Conservation (phyloP, 2,329 filamentous ascomycete genomes). For the Alternaria viburni region DNA sequence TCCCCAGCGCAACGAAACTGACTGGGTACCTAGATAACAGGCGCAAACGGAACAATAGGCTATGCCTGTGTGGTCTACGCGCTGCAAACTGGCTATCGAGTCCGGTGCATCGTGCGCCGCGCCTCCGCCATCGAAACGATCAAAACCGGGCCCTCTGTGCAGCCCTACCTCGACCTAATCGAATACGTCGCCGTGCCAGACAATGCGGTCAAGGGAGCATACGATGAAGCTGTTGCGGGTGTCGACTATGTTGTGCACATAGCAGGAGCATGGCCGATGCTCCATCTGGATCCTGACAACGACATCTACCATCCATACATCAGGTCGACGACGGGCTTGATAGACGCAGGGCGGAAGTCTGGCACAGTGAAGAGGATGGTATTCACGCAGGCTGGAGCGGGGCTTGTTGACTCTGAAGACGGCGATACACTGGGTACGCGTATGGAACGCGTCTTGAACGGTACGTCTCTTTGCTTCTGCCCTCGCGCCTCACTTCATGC, state of each 20-base stretch:
- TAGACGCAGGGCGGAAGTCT: conserved; percentile 33
- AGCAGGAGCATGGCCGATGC: conserved; percentile 44
- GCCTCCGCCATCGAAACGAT: conserved; percentile 33
- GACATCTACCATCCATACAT: conserved; percentile 44
- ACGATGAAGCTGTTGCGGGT: conserved; percentile 34
- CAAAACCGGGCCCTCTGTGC: conserved; percentile 34
- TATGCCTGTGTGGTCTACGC: conserved; percentile 39
- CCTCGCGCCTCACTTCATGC: not conserved
- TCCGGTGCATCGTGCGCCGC: conserved; percentile 43
- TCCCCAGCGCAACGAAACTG: not conserved
- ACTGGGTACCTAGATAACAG: conserved; percentile 36
- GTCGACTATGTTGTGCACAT: conserved; percentile 39
- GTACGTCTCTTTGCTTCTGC: conserved; percentile 10
- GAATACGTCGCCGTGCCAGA: conserved; percentile 38
- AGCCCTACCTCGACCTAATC: conserved; percentile 24
- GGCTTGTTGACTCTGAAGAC: conserved; percentile 39
- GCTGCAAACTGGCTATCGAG: conserved; percentile 35
- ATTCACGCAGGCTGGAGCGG: conserved; percentile 45
- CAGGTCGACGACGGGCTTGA: conserved; percentile 38
- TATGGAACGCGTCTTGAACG: conserved; percentile 35
- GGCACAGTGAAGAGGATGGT: conserved; percentile 37
- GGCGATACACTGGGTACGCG: conserved; percentile 37
- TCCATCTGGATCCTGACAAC: conserved; percentile 39
- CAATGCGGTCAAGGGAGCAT: conserved; percentile 34
- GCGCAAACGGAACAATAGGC: conserved; percentile 45